Conservation (phyloP, 192 early-diverging fungal species). For the Coemansia sp. region DNA sequence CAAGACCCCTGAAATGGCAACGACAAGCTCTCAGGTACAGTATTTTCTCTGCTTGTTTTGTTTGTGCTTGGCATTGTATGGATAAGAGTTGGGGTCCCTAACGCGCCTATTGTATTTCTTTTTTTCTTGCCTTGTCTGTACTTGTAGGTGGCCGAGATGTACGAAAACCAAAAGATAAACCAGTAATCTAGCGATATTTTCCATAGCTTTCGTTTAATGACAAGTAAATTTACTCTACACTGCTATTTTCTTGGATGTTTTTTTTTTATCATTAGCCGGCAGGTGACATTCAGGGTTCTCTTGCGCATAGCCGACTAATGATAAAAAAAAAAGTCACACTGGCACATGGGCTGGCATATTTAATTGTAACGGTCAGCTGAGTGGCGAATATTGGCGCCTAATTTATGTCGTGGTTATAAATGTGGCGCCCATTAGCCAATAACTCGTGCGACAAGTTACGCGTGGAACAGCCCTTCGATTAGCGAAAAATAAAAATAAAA, state of each 20-base stretch:
- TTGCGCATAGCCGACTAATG: not conserved
- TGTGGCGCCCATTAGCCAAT: constrained; percentile 3
- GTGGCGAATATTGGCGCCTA: not conserved
- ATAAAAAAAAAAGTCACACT: not conserved
- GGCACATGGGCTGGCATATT: not conserved
- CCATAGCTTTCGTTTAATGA: not conserved
- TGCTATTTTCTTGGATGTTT: not conserved
- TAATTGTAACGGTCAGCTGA: constrained; percentile 2
- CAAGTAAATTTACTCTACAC: not conserved
- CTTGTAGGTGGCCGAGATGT: constrained; percentile 61
- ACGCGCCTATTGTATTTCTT: not conserved
- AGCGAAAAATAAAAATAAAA: not conserved
- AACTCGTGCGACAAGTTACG: not conserved
- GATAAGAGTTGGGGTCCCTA: not conserved
- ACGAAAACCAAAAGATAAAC: constrained; percentile 59
- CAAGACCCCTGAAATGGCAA: constrained; percentile 93
- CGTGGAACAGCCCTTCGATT: constrained; percentile 5
- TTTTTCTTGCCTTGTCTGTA: not conserved
- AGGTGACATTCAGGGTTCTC: not conserved
- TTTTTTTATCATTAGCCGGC: not conserved
- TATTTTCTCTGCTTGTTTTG: constrained; percentile 19
- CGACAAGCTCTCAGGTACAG: constrained; percentile 79
- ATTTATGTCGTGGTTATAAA: constrained; percentile 7
- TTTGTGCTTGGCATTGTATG: not conserved
- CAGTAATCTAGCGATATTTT: constrained; percentile 14